A percentile compares a stretch with the other conserved stretches of the same genome.
Conservation (phyloP, 371 early-diverging fungal species). For the Blyttiomyces sp. region DNA sequence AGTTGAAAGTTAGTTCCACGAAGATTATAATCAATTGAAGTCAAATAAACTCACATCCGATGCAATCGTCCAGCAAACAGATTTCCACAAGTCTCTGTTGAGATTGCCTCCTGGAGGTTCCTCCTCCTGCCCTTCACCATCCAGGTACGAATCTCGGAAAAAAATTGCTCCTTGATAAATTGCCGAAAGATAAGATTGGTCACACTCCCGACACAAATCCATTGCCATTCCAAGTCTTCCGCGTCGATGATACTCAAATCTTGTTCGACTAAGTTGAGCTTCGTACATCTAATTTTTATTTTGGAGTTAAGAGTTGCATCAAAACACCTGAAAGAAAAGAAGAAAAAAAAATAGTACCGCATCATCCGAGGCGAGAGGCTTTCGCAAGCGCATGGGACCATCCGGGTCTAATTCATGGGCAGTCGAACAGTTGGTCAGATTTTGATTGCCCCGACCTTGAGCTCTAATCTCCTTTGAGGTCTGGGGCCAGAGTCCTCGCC, state of each 20-base stretch:
- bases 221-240: conserved; percentile 47
- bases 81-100: conserved; percentile 61
- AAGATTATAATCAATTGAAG: not conserved
- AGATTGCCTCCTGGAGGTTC: conserved; percentile 42
- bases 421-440: not conserved
- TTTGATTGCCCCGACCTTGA: not conserved
- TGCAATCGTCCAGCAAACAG: conserved; percentile 50
- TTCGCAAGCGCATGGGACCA: conserved; percentile 46
- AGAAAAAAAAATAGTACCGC: conserved; percentile 19
- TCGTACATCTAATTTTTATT: conserved; percentile 40
- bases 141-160: conserved; percentile 6
- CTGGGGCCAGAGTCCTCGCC: conserved; percentile 48
- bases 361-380: conserved; percentile 45
- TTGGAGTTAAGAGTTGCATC: too few species aligned
- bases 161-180: too few species aligned
- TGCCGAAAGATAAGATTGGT: conserved; percentile 64
- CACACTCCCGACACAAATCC: conserved; percentile 50
- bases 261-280: conserved; percentile 40
- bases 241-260: conserved; percentile 57
- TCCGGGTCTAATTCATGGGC: conserved; percentile 56
- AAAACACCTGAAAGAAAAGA: not conserved
- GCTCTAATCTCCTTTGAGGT: conserved; percentile 34
- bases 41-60: conserved; percentile 32
- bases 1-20: not conserved
- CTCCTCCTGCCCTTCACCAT: conserved; percentile 19